These are phyloP conservation scores for Ganoderma resinaceum DNA, from an alignment of 1,284 basidiomycete genomes.

Conservation along the genomic window DNA sequence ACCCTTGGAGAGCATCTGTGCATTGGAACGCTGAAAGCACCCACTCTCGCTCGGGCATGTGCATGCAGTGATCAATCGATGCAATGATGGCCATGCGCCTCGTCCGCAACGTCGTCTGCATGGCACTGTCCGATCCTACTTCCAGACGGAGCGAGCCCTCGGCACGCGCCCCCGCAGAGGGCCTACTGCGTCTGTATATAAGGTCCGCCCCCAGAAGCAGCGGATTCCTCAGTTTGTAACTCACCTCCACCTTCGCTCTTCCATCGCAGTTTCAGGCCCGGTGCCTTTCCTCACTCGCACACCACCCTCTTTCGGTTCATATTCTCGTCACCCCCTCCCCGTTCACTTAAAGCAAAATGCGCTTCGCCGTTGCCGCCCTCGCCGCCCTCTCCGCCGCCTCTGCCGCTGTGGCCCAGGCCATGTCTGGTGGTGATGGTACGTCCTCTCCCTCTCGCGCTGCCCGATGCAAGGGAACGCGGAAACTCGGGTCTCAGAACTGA, in stretches of 20 bases:
- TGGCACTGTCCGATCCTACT: background rate
- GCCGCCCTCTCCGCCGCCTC: constrained; percentile 22
- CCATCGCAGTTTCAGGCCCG: constrained; percentile 25
- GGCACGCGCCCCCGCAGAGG: background rate
- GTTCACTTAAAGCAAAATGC: constrained; percentile 23
- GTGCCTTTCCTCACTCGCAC: constrained; percentile 27
- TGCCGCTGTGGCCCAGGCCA: constrained; percentile 17
- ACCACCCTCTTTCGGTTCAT: constrained; percentile 17
- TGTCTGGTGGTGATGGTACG: constrained; percentile 22
- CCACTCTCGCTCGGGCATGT: no score
- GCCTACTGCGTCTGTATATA: constrained; percentile 7
- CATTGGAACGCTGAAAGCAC: no score
- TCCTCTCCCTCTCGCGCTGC: background rate
- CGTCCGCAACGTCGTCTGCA: background rate
- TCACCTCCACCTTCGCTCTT: constrained; percentile 19
- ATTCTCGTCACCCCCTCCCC: constrained; percentile 6
- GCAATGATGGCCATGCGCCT: background rate
- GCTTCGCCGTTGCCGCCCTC: constrained; percentile 23
- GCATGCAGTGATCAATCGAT: background rate
- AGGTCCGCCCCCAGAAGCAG: background rate
- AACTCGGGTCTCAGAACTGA: background rate
- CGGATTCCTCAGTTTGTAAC: constrained; percentile 20
- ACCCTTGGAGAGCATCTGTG: no score
- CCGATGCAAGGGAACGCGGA: no score
- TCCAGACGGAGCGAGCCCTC: constrained; percentile 8